Conservation (phyloP, 2,329 filamentous ascomycete genomes). For the Cladosporium sp. region DNA sequence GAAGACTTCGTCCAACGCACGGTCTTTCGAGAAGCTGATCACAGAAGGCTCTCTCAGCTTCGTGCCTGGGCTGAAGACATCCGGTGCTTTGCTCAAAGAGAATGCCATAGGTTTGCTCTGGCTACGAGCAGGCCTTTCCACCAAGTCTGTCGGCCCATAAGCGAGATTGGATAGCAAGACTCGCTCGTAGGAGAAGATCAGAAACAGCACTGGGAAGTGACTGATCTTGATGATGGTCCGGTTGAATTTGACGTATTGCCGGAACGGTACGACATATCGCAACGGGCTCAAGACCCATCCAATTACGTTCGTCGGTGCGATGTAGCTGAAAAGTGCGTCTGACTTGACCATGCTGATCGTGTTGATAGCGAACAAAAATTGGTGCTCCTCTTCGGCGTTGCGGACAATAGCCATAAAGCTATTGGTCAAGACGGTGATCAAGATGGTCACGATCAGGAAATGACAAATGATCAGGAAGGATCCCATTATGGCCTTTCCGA, state of each 20-base stretch:
- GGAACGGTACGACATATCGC: constrained; percentile 74
- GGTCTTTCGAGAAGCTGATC: constrained; percentile 83
- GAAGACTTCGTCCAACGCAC: constrained; percentile 88
- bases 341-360: constrained; percentile 98
- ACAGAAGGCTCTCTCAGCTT: constrained; percentile 77
- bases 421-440: constrained; percentile 94
- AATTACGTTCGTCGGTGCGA: constrained; percentile 86
- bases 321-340: constrained; percentile 91
- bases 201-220: constrained; percentile 81
- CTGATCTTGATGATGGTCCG: constrained; percentile 88
- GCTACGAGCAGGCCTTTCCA: constrained; percentile 57
- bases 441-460: constrained; percentile 83
- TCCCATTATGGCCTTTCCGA: constrained; percentile 72
- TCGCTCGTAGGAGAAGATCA: constrained; percentile 84
- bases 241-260: constrained; percentile 79
- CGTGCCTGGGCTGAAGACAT: constrained; percentile 65
- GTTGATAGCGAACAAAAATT: constrained; percentile 91
- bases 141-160: constrained; percentile 78
- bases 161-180: constrained; percentile 70
- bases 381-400: constrained; percentile 88
- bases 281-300: constrained; percentile 85
- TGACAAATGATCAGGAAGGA: constrained; percentile 92
- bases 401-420: constrained; percentile 94
- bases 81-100: constrained; percentile 31
- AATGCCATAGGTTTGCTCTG: constrained; percentile 30